phyloP scores from a whole-genome alignment of 805 yeast species.

The Kluyveromyces wickerhamii region DNA sequence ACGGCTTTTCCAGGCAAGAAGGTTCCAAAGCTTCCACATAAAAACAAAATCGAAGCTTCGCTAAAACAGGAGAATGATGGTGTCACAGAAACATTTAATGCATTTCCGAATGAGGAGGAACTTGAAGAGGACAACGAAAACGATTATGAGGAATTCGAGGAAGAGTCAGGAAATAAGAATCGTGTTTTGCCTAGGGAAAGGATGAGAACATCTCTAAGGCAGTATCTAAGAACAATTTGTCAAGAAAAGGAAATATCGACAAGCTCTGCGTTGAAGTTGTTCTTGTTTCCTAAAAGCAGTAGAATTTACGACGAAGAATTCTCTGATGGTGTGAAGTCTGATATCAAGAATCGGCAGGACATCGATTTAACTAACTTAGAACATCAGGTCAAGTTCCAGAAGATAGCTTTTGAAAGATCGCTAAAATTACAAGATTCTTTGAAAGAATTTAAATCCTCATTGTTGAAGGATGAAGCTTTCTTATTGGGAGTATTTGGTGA shows the following conservation, averaged over 20 bases:
- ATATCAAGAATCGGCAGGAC: slow-evolving; percentile 48
- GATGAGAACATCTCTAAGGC: slow-evolving; percentile 67
- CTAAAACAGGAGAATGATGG: slow-evolving; percentile 5
- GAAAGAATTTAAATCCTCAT: slow-evolving; percentile 46
- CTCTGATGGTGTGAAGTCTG: slow-evolving; percentile 38
- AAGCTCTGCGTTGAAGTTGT: slow-evolving; percentile 43
- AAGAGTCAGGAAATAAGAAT: slow-evolving; percentile 17
- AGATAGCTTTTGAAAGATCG: slow-evolving; percentile 54
- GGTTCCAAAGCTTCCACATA: slow-evolving; percentile 51
- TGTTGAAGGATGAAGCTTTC: slow-evolving; percentile 47
- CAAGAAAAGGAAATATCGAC: slow-evolving; percentile 48
- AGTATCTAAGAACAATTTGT: slow-evolving; percentile 51
- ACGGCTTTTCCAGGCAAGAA: slow-evolving; percentile 61
- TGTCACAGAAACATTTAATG: slow-evolving; percentile 4
- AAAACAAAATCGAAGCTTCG: slow-evolving; percentile 35
- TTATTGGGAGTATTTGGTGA: slow-evolving; percentile 57
- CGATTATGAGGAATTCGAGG: slow-evolving; percentile 19
- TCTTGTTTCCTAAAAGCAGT: slow-evolving; percentile 30
- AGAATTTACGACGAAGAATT: slow-evolving; percentile 33
- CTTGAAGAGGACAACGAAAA: slow-evolving; percentile 9
- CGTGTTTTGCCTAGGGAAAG: slow-evolving; percentile 57
- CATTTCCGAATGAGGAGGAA: slow-evolving; percentile 5
- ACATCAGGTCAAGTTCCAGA: slow-evolving; percentile 65
- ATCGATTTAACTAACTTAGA: slow-evolving; percentile 56
- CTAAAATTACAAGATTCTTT: slow-evolving; percentile 47